Conservation (phyloP, 305 asterid genomes). For the Coffea humblotiana region DNA sequence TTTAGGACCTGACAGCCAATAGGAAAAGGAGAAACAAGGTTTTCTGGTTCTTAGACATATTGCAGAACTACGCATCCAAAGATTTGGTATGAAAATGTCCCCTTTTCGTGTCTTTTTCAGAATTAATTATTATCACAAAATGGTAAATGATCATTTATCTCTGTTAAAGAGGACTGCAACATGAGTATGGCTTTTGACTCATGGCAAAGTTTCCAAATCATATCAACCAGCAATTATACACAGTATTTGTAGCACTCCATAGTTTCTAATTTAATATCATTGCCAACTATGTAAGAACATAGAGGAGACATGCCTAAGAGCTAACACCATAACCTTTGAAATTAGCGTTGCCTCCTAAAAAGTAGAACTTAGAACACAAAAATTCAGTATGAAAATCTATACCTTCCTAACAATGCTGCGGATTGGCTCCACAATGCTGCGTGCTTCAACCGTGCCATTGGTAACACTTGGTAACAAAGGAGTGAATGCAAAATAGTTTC, state of each 20-base stretch:
- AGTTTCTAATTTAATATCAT: not conserved
- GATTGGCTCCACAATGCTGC: slow-evolving; percentile 51
- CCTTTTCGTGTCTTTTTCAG: not conserved
- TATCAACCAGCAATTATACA: not conserved
- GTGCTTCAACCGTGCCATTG: slow-evolving; percentile 48
- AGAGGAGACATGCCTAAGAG: not conserved
- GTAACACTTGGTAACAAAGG: slow-evolving; percentile 53
- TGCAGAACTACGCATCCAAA: not conserved
- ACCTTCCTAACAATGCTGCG: slow-evolving; percentile 49
- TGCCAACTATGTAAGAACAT: not conserved
- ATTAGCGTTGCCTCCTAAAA: not conserved
- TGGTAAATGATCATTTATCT: not conserved
- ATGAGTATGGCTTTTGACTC: not conserved
- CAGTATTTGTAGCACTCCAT: not conserved
- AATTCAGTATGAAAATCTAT: not conserved
- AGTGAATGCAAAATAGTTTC: slow-evolving; percentile 51
- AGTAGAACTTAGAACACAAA: not conserved
- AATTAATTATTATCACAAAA: not conserved
- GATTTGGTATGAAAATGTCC: not conserved
- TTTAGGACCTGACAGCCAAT: too few relatives aligned
- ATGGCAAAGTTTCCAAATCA: not conserved
- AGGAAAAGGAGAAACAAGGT: too few relatives aligned
- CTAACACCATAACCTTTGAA: not conserved
- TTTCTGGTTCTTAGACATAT: not conserved
- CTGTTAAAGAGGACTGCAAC: not conserved